These are phyloP conservation scores for Lasiodiplodia sp. DNA, from an alignment of 2,329 filamentous ascomycete genomes.

Conservation along the genomic window DNA sequence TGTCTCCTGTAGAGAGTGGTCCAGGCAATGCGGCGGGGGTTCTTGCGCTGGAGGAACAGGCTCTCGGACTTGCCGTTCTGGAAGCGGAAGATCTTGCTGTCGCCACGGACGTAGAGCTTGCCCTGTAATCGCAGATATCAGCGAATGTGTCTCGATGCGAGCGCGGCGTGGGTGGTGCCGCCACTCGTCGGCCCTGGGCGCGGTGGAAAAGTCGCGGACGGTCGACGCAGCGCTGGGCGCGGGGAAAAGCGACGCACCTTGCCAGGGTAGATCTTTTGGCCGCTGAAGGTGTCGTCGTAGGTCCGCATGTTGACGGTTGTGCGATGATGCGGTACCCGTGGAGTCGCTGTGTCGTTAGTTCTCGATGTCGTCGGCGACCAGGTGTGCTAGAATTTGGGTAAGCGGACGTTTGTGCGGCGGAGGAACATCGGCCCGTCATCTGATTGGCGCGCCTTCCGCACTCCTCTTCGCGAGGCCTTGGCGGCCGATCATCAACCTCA, in stretches of 20 bases:
- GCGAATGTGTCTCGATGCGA: slow-evolving; percentile 6
- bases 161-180: slow-evolving; percentile 2
- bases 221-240: slow-evolving; percentile 3
- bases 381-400: slow-evolving; percentile 40
- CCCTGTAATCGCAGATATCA: slow-evolving; percentile 66
- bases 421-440: slow-evolving; percentile 26
- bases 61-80: slow-evolving; percentile 99
- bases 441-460: slow-evolving; percentile 25
- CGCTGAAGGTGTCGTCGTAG: slow-evolving; percentile 81
- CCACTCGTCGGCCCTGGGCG: background rate
- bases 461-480: slow-evolving; percentile 21
- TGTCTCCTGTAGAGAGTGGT: slow-evolving; percentile 97
- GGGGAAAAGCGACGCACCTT: slow-evolving; percentile 64
- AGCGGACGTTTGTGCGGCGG: slow-evolving; percentile 30
- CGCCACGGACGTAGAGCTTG: slow-evolving; percentile 99
- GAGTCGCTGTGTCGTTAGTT: slow-evolving; percentile 43
- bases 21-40: slow-evolving; percentile 99
- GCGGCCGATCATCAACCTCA: slow-evolving; percentile 25
- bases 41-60: slow-evolving; percentile 99
- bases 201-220: background rate
- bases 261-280: slow-evolving; percentile 80
- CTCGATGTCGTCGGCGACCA: slow-evolving; percentile 40
- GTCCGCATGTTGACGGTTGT: slow-evolving; percentile 71
- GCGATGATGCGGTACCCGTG: slow-evolving; percentile 45
- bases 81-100: slow-evolving; percentile 99